These are phyloP conservation scores for Lablab purpureus DNA, from an alignment of 306 rosid genomes.

Conservation along the genomic window DNA sequence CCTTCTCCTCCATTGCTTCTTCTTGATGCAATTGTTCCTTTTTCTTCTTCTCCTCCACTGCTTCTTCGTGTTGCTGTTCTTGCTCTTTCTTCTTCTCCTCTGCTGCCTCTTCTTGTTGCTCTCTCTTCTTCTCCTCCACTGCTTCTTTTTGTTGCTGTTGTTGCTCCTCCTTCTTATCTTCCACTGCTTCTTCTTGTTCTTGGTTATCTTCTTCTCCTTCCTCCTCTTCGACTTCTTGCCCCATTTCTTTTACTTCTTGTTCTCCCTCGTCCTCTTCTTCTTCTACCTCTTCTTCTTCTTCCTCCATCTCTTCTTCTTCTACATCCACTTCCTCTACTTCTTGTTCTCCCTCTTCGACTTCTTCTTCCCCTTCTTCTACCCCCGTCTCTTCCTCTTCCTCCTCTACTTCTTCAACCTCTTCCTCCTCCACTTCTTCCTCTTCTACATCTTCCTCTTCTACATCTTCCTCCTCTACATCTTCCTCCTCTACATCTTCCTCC, in stretches of 20 bases:
- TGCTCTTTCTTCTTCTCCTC: background rate
- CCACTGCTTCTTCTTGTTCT: background rate
- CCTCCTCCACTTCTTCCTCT: constrained; percentile 24
- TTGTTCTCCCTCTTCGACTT: background rate
- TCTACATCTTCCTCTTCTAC: constrained; percentile 18
- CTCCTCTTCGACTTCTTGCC: background rate
- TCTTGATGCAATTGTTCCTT: background rate
- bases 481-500: constrained; percentile 3
- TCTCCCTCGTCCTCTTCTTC: constrained; percentile 15
- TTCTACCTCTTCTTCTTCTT: background rate
- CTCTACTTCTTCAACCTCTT: background rate
- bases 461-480: constrained; percentile 32
- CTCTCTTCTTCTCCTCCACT: background rate
- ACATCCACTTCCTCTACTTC: background rate
- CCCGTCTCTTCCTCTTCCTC: background rate
- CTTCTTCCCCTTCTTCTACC: constrained; percentile 23
- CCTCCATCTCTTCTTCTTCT: background rate
- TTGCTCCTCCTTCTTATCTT: background rate
- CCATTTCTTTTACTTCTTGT: background rate
- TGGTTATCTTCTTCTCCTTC: background rate
- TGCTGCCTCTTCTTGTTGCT: background rate
- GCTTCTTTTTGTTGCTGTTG: background rate
- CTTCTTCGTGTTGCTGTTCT: background rate
- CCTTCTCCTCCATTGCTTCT: background rate
- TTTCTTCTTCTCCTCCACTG: background rate